Evolutionary conservation across 768 basidiomycete genomes (phyloP).

Genomic region (Boletus rex-veris): DNA sequence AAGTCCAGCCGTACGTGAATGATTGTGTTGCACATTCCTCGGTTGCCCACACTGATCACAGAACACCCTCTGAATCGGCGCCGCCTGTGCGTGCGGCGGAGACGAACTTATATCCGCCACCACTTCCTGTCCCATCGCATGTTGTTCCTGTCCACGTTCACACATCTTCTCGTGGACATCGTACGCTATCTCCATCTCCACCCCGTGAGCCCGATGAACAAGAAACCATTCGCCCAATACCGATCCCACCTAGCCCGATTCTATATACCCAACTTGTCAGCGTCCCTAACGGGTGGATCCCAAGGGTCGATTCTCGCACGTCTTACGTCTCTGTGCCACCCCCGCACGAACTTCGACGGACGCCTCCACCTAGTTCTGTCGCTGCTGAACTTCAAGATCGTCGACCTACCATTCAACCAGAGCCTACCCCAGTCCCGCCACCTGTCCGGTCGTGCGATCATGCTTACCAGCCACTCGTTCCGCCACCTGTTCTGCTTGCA

Average conservation of each 20-base stretch:
- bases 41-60: constrained; percentile 15
- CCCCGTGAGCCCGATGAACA: constrained; percentile 11
- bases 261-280: constrained; percentile 2
- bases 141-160: constrained; percentile 9
- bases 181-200: constrained; percentile 13
- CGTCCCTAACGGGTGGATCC: constrained; percentile 27
- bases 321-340: constrained; percentile 22
- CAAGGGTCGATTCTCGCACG: constrained; percentile 25
- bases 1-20: constrained; percentile 21
- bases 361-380: constrained; percentile 3
- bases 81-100: constrained; percentile 25
- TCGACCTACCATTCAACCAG: constrained; percentile 1
- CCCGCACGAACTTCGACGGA: constrained; percentile 15
- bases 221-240: constrained; percentile 29
- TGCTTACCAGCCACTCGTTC: constrained; percentile 23
- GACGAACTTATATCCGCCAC: constrained; percentile 8
- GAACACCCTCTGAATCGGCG: not conserved
- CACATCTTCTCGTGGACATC: constrained; percentile 22
- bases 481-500: constrained; percentile 9
- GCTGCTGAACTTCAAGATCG: constrained; percentile 13
- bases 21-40: not conserved
- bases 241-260: constrained; percentile 22
- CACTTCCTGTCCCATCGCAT: constrained; percentile 23
- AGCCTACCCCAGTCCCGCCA: constrained; percentile 18
- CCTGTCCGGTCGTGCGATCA: constrained; percentile 27